Conservation (phyloP, 345 rosid genomes). For the Erysimum cheiranthoides region DNA sequence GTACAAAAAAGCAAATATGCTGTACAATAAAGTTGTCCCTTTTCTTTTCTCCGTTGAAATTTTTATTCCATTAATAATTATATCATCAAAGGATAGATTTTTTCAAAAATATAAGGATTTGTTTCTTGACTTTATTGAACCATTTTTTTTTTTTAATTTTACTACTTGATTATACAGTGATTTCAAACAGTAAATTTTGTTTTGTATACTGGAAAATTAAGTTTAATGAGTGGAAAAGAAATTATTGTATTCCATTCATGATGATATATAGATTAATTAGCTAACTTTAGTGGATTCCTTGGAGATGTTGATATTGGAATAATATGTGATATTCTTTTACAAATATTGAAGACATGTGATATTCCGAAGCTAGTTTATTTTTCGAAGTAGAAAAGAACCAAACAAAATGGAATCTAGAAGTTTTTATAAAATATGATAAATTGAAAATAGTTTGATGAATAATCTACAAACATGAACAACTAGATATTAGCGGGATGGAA, state of each 20-base stretch:
- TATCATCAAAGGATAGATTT: constrained; percentile 22
- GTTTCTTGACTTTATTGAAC: constrained; percentile 32
- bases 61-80: constrained; percentile 14
- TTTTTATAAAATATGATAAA: background rate
- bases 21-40: constrained; percentile 49
- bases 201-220: background rate
- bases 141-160: background rate
- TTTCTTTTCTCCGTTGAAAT: constrained; percentile 34
- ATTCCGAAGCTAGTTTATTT: background rate
- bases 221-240: background rate
- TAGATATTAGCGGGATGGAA: background rate
- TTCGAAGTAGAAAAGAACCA: background rate
- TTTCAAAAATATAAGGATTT: constrained; percentile 27
- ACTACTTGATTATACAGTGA: background rate
- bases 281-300: constrained; percentile 28
- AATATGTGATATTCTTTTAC: constrained; percentile 17
- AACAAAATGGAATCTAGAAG: background rate
- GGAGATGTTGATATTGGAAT: constrained; percentile 39
- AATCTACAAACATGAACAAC: background rate
- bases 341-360: background rate
- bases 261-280: background rate
- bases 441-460: background rate
- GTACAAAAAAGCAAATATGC: constrained; percentile 48
- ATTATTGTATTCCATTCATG: background rate
- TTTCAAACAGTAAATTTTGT: background rate